Percentiles rank a stretch among this genome's conserved stretches.
phyloP scores from a whole-genome alignment of 2,329 filamentous ascomycete species.

The Aspergillus ochraceoroseus region DNA sequence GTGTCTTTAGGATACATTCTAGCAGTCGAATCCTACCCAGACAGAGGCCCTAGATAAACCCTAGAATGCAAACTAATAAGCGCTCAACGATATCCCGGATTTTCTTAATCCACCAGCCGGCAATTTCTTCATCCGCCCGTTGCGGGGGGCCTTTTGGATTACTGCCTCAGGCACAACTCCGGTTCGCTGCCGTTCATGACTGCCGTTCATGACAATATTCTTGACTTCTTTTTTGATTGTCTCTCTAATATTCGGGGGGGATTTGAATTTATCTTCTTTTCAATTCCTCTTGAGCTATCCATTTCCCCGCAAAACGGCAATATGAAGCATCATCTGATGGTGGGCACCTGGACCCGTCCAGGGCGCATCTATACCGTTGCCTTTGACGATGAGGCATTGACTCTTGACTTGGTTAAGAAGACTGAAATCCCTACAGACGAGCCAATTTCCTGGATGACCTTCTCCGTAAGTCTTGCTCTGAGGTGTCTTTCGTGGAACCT shows the following conservation, averaged over 20 bases:
- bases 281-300: not conserved
- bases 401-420: constrained; percentile 69
- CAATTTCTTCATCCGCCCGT: constrained; percentile 10
- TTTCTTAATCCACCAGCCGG: no score
- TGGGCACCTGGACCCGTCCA: constrained; percentile 85
- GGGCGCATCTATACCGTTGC: constrained; percentile 85
- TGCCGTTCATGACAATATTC: constrained; percentile 9
- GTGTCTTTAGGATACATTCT: no score
- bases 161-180: constrained; percentile 7
- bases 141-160: constrained; percentile 9
- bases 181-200: constrained; percentile 11
- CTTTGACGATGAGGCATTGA: constrained; percentile 76
- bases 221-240: constrained; percentile 1
- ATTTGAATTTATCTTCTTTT: not conserved
- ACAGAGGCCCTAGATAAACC: no score
- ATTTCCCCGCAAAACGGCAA: constrained; percentile 25
- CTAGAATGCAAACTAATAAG: no score
- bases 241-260: not conserved
- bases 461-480: constrained; percentile 58
- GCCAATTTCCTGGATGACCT: constrained; percentile 91
- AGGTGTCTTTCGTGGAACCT: not conserved
- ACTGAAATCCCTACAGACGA: constrained; percentile 77
- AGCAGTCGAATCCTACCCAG: no score
- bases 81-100: no score
- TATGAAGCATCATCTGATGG: constrained; percentile 88